These are phyloP conservation scores for Chiua sp. DNA, from an alignment of 1,284 basidiomycete genomes.

Conservation along the genomic window DNA sequence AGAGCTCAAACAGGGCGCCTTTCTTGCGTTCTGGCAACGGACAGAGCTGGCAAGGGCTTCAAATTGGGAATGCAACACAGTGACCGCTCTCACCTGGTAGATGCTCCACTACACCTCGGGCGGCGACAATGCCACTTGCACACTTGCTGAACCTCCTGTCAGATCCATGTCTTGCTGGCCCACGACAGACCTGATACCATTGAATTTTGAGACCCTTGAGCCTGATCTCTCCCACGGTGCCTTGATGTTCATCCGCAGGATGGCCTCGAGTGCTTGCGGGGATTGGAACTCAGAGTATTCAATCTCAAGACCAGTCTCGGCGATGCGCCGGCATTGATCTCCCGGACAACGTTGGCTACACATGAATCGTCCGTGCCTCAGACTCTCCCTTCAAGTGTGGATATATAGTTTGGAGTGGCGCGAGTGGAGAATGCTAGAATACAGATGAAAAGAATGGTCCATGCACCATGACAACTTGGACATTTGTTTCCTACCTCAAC, in stretches of 20 bases:
- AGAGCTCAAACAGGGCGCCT: constrained; percentile 40
- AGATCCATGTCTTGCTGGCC: constrained; percentile 75
- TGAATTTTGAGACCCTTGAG: constrained; percentile 93
- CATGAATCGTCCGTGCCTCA: constrained; percentile 96
- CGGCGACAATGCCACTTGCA: constrained; percentile 3
- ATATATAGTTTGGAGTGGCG: no score
- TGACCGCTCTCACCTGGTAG: constrained; percentile 80
- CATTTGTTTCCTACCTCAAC: no score
- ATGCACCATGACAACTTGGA: no score
- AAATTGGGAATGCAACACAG: constrained; percentile 78
- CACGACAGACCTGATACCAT: constrained; percentile 75
- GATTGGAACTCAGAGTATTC: constrained; percentile 64
- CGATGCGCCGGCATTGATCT: constrained; percentile 73
- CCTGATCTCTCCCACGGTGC: constrained; percentile 89
- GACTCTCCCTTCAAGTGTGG: no score
- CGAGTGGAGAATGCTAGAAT: no score
- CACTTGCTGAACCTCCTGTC: constrained; percentile 45
- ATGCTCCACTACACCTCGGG: constrained; percentile 52
- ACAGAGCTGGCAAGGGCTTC: constrained; percentile 80
- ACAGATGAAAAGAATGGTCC: no score
- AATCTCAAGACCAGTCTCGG: constrained; percentile 59
- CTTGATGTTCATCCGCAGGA: constrained; percentile 77
- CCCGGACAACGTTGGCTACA: constrained; percentile 90
- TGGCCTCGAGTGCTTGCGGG: constrained; percentile 66
- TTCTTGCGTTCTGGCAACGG: constrained; percentile 50